Evolutionary conservation across 345 rosid genomes (phyloP).

Genomic region (Noccaea caerulescens): DNA sequence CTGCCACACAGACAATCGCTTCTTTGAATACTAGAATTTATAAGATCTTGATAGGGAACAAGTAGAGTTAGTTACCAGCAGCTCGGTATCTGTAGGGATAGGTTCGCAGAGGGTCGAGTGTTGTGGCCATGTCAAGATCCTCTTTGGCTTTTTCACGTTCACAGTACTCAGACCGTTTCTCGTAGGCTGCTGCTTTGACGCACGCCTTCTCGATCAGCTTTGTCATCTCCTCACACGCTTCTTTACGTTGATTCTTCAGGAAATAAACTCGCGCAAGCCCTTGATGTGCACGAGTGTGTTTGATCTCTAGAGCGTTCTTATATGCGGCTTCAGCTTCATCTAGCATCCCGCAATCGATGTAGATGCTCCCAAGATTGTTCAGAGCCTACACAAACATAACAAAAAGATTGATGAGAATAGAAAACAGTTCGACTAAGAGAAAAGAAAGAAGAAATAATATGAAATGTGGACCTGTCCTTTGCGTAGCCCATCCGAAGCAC

Average conservation of each 20-base stretch:
- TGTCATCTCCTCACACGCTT: conserved; percentile 90
- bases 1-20: conserved; percentile 44
- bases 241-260: conserved; percentile 65
- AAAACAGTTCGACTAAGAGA: background rate
- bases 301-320: conserved; percentile 76
- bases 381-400: conserved; percentile 63
- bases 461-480: conserved; percentile 81
- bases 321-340: conserved; percentile 84
- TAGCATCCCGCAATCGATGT: conserved; percentile 70
- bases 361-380: conserved; percentile 89
- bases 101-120: conserved; percentile 85
- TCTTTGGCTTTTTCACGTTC: conserved; percentile 75
- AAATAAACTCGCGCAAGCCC: conserved; percentile 86
- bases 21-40: conserved; percentile 14
- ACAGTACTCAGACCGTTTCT: conserved; percentile 91
- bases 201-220: conserved; percentile 78
- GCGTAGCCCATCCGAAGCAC: conserved; percentile 95
- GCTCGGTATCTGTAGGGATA: conserved; percentile 96
- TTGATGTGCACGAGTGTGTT: conserved; percentile 97
- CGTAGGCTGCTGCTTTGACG: conserved; percentile 79
- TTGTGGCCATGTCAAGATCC: conserved; percentile 86
- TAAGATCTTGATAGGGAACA: background rate
- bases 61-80: conserved; percentile 63
- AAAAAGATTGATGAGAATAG: conserved; percentile 5
- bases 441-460: background rate